Percentiles rank a stretch among this genome's conserved stretches.
These are phyloP conservation scores for Phytopythium sindhum DNA, from an alignment of 352 stramenopile species.

Conservation along the genomic window DNA sequence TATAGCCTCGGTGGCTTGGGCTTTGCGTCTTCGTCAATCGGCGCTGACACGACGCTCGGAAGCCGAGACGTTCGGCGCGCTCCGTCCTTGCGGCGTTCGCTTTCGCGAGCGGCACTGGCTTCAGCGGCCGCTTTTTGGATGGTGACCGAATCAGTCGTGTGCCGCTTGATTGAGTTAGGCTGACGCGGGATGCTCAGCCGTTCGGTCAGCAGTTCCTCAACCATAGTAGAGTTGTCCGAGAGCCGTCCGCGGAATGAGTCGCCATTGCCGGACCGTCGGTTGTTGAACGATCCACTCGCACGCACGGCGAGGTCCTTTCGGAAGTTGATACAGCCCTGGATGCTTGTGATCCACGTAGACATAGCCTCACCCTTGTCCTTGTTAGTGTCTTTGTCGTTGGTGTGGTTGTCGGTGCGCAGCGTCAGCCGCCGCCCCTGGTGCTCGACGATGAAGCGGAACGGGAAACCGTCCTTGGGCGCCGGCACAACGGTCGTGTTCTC, in stretches of 20 bases:
- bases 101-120: conserved; percentile 33
- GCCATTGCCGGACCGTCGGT: conserved; percentile 25
- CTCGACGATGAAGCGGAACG: conserved; percentile 68
- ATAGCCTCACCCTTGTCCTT: conserved; percentile 29
- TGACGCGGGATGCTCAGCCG: conserved; percentile 30
- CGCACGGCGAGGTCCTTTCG: conserved; percentile 5
- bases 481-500: conserved; percentile 47
- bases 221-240: conserved; percentile 35
- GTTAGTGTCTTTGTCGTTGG: conserved; percentile 10
- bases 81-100: conserved; percentile 37
- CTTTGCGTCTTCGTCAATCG: conserved; percentile 25
- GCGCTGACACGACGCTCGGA: conserved; percentile 27
- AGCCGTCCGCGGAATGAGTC: conserved; percentile 33
- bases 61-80: conserved; percentile 38
- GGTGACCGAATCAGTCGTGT: conserved; percentile 57
- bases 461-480: conserved; percentile 51
- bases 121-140: conserved; percentile 63
- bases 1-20: conserved; percentile 21
- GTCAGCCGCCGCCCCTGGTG: conserved; percentile 64
- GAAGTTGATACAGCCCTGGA: conserved; percentile 43
- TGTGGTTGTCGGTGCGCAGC: conserved; percentile 60
- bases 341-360: conserved; percentile 61
- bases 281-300: conserved; percentile 32
- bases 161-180: conserved; percentile 49
- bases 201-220: conserved; percentile 34